Evolutionary conservation across 176 grass and related monocot species (phyloP).

Genomic region (Oryza glumipatula): DNA sequence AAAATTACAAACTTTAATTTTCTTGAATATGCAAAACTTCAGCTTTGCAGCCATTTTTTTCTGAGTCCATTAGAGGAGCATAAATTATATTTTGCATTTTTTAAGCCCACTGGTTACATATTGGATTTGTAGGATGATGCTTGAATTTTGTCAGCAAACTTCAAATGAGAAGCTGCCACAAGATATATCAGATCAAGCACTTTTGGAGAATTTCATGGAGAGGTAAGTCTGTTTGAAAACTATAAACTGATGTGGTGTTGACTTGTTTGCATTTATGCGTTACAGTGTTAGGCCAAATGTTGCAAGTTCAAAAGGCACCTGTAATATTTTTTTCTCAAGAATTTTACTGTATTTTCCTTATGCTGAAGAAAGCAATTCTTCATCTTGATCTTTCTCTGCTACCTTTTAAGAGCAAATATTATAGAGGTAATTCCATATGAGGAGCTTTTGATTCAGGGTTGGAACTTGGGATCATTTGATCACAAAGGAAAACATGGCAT

Average conservation of each 20-base stretch:
- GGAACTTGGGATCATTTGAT: constrained; percentile 19
- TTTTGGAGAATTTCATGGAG: constrained; percentile 74
- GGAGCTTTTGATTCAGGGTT: neutral
- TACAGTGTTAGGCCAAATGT: neutral
- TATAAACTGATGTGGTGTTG: constrained; percentile 4
- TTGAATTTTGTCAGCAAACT: constrained; percentile 82
- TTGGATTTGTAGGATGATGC: constrained; percentile 71
- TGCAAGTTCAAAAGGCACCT: constrained; percentile 4
- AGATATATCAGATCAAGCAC: constrained; percentile 57
- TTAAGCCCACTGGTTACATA: constrained; percentile 21
- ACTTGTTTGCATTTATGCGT: neutral
- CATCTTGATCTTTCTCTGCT: neutral
- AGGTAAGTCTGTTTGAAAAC: constrained; percentile 51
- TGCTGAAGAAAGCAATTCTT: neutral
- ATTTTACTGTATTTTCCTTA: constrained; percentile 15
- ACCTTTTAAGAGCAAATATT: neutral
- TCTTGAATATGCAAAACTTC: neutral
- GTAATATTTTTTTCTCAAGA: constrained; percentile 21
- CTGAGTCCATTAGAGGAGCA: neutral
- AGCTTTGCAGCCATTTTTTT: neutral
- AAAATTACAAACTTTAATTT: no score
- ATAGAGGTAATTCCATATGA: neutral
- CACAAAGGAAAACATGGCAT: constrained; percentile 3
- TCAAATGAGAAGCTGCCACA: constrained; percentile 54
- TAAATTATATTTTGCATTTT: constrained; percentile 28